Base-by-base conservation (phyloP, 2,329 filamentous ascomycete species). In the Sporothrix humicola region DNA sequence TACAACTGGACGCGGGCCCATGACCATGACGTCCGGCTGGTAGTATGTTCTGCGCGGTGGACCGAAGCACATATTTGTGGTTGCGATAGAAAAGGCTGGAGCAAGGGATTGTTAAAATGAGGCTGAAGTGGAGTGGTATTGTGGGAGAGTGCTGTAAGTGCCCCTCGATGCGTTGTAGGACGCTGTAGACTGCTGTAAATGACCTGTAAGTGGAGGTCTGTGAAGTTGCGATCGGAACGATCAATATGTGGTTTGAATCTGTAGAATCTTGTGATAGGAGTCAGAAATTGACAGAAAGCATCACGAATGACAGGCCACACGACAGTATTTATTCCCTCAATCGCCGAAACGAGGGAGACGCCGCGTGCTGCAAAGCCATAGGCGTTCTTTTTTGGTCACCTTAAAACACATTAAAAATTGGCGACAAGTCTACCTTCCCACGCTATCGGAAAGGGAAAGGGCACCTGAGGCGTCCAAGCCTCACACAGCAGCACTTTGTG, bases 61-160 rank as follows among this genome's bases (percentile, higher is more conserved):
- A 6, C 58, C 69, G 59, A 65, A 72, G 70, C 70, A 72, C 70
- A 72, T 72, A 44, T 8, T 26, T 48, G n/a, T n/a, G n/a, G 61
- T 23, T 65, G 31, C 20, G 9, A 4, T 9, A 7, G 20, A 12
- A 1, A 8, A 1, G 46, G 37, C 5, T 2, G 56, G 20, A n/a
- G 7, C 5, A 52, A 4, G 48, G 46, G 31, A 2, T 37, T 37
- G 44, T 69, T 6, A 15, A 15, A 9, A 20, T 17, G 13, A 52
- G 65, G 20, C 37, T 17, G 46, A 52, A 59, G 17, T 17, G 13
- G 26, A n/a, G 56, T 17, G 56, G 17, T 59, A 0, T 48, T 46
- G 13, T 13, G 2, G 10, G 10, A 46, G 42, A 15, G 42, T n/a
- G 42, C 13, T 48, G 61, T 66, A 48, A 17, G 42, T 26, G 42